Evolutionary conservation across 306 rosid genomes (phyloP), one percentile per base, ranked within the genome.

Genomic region (Inga leiocalycina): DNA sequence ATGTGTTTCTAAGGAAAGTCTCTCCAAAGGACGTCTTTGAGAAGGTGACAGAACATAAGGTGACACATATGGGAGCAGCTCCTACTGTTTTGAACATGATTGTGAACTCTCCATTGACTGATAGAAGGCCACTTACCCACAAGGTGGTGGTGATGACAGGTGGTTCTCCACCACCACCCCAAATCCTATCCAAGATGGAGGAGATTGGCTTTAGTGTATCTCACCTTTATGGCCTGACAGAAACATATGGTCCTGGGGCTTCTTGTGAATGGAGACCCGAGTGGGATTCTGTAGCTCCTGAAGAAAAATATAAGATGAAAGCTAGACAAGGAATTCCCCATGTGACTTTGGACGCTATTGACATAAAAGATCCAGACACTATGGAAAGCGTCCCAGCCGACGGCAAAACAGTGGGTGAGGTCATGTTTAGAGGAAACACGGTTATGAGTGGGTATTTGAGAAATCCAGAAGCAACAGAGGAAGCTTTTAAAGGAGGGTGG

Each of bases 71-170:
- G 93, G 98, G 88, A 67, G 97, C 91, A 39, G 98, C 95, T 46
- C 98, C 98, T 19, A 90, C 94, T 8, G 94, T 95, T 34, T 65
- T 95, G 66, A 95, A 93, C 96, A 92, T 88, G 94, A 88, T 93
- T 39, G 91, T 88, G 86, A 95, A 93, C 83, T 91, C 97, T 27
- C 74, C 84, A 0, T 74, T 44, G 78, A 52, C 76, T 11, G 91
- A 93, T 27, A 85, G 74, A 66, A 88, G 61, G 80, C 90, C 86
- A 16, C 79, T 93, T 71, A 74, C 88, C 59, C 92, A 87, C 82
- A 88, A 82, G 91, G 98, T 95, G 51, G 84, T 87, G 41, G 87
- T 87, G 44, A 51, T 84, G 89, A 89, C 98, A 0, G 98, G 97
- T 0, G 98, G 98, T 61, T 71, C 98, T 10, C 95, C 98, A 1